Evolutionary conservation across 1,284 basidiomycete genomes (phyloP).

Genomic region (Puccinia brachypodii): DNA sequence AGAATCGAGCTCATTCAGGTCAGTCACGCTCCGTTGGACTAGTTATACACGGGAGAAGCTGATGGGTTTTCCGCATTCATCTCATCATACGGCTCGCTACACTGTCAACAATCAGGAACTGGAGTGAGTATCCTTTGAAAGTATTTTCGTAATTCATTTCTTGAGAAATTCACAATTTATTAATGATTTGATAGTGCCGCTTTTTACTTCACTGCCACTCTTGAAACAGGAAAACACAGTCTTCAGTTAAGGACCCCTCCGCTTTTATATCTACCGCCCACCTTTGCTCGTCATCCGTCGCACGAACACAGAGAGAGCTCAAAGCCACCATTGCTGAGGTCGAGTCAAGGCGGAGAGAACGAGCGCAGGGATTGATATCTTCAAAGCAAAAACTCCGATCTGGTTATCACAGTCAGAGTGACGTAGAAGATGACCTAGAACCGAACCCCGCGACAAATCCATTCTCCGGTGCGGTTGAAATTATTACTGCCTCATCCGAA

Average conservation of each 20-base stretch:
- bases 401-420: slow-evolving; percentile 41
- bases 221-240: slow-evolving; percentile 39
- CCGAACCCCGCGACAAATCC: slow-evolving; percentile 10
- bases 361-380: slow-evolving; percentile 8
- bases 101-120: slow-evolving; percentile 8
- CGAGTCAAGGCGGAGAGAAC: slow-evolving; percentile 28
- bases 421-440: background rate
- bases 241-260: slow-evolving; percentile 39
- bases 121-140: slow-evolving; percentile 11
- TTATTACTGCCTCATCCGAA: slow-evolving; percentile 12
- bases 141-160: background rate
- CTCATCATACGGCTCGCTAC: background rate
- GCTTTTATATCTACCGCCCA: slow-evolving; percentile 42
- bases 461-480: slow-evolving; percentile 34
- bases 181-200: background rate
- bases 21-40: background rate
- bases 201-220: background rate
- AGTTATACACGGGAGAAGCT: background rate
- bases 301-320: slow-evolving; percentile 26
- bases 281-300: slow-evolving; percentile 30
- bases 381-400: slow-evolving; percentile 26
- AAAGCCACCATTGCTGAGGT: slow-evolving; percentile 10
- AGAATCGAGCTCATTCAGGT: slow-evolving; percentile 39
- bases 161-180: background rate
- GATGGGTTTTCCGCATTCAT: background rate